Base-by-base conservation (phyloP, 179 eudicot genomes). In the Beta lomatogona region DNA sequence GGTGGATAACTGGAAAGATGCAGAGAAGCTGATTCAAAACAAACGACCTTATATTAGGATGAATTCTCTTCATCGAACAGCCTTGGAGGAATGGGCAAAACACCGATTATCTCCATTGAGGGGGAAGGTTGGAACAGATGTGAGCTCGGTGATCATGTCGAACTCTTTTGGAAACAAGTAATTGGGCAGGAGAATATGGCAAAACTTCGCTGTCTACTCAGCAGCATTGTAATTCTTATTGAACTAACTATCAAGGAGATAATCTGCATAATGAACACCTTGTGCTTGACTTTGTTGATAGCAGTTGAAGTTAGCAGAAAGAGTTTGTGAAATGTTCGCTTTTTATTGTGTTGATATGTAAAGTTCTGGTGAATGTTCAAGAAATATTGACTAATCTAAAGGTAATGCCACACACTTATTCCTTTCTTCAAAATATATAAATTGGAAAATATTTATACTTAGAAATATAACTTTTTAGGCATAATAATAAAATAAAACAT, bases 51-150 rank as follows among this genome's bases (percentile, higher is more conserved):
- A 79, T 82, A 95, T 95, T 72, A 85, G 88, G 9, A 91, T 95
- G 93, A 93, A 92, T 75, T 74, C 89, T 71, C 97, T 95, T 21
- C 97, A 93, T 45, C 91, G 91, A 7, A 83, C 85, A 71, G 94
- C 95, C 77, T 86, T 95, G 87, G 93, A 93, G 31, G 97, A 95
- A 84, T 95, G 98, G 98, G 89, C 95, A 36, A 89, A 90, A 83
- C 82, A 90, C 81, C 88, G 91, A 46, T 80, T 95, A 75, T 92
- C 98, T 81, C 76, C 94, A 66, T 73, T 86, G 54, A 91, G 84
- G 75, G 83, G 81, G 76, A 66, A 80, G 2, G 41, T 78, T 55
- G 85, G 86, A 61, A 41, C 52, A 58, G 73, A 75, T 46, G 69
- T 74, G 70, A 83, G 89, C 70, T 80, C 88, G 48, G 84, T 84